These are phyloP conservation scores for Ophiostoma quercus DNA, from an alignment of 2,329 filamentous ascomycete genomes.

Conservation along the genomic window DNA sequence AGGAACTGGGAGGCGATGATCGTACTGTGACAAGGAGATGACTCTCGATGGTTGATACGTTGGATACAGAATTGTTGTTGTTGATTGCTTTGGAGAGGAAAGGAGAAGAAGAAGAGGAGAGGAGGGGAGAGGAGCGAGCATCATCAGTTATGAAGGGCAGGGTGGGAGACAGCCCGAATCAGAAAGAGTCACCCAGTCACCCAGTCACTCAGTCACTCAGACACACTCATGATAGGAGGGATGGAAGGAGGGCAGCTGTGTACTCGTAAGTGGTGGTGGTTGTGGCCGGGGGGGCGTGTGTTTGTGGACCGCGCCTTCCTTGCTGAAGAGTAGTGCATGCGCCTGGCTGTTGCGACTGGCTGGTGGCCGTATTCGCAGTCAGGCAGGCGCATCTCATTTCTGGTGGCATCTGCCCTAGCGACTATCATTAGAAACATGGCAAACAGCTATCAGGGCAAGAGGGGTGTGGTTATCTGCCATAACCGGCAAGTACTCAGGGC, in stretches of 20 bases:
- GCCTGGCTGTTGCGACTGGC: conserved; percentile 13
- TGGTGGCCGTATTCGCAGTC: not conserved
- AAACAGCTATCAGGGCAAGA: not conserved
- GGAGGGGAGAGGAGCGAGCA: conserved; percentile 33
- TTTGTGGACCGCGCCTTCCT: conserved; percentile 12
- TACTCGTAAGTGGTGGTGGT: not conserved
- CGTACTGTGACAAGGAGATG: conserved; percentile 55
- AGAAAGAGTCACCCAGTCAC: conserved; percentile 13
- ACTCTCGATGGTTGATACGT: conserved; percentile 48
- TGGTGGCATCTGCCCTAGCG: not conserved
- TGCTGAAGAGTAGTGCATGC: not conserved
- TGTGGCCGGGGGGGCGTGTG: conserved; percentile 13
- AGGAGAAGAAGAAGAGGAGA: conserved; percentile 32
- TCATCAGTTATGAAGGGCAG: conserved; percentile 30
- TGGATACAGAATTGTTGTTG: conserved; percentile 40
- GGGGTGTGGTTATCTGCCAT: conserved; percentile 1
- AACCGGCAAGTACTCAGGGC: not conserved
- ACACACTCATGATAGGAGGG: conserved; percentile 1
- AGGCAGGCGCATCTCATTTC: conserved; percentile 3
- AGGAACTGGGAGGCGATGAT: conserved; percentile 50
- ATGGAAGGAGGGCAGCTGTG: not conserved
- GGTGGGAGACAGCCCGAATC: conserved; percentile 13
- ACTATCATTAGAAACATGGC: not conserved
- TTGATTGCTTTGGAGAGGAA: conserved; percentile 43
- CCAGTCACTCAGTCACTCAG: not conserved